A percentile compares a stretch with the other conserved stretches of the same genome.
phyloP scores from a whole-genome alignment of 306 rosid species.

The Castanopsis chinensis region DNA sequence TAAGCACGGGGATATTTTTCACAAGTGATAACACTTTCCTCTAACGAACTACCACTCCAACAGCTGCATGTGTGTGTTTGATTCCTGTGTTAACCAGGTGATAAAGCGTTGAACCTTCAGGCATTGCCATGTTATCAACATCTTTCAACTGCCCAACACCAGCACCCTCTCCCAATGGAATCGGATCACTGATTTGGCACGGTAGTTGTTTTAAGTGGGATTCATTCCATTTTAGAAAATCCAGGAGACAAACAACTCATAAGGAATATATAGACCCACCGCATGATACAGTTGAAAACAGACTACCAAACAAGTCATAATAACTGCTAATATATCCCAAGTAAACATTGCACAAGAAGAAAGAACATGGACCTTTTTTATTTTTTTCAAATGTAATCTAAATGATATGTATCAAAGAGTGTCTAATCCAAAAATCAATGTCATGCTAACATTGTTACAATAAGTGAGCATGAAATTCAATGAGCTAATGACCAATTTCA shows the following conservation, averaged over 20 bases:
- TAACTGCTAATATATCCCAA: too few relatives aligned
- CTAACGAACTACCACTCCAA: constrained; percentile 86
- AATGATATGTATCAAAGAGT: too few relatives aligned
- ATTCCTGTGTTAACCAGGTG: constrained; percentile 83
- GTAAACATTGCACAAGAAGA: too few relatives aligned
- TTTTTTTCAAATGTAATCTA: too few relatives aligned
- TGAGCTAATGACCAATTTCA: too few relatives aligned
- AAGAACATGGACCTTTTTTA: too few relatives aligned
- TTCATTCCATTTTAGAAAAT: constrained; percentile 83
- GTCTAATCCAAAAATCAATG: too few relatives aligned
- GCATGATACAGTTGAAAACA: too few relatives aligned
- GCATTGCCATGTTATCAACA: constrained; percentile 68
- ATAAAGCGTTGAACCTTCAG: constrained; percentile 75
- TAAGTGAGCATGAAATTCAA: too few relatives aligned
- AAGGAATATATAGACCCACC: constrained; percentile 2
- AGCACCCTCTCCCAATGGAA: constrained; percentile 90
- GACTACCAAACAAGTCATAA: too few relatives aligned
- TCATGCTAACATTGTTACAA: too few relatives aligned
- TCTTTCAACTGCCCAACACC: constrained; percentile 96
- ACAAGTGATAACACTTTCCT: constrained; percentile 91
- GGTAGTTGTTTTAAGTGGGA: constrained; percentile 51
- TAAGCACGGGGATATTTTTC: constrained; percentile 78
- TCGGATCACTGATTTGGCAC: constrained; percentile 78
- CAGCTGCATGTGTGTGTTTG: constrained; percentile 88
- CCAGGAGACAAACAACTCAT: constrained; percentile 53